Evolutionary conservation across 1,284 basidiomycete genomes (phyloP).

Genomic region (Phlebopus sp.): DNA sequence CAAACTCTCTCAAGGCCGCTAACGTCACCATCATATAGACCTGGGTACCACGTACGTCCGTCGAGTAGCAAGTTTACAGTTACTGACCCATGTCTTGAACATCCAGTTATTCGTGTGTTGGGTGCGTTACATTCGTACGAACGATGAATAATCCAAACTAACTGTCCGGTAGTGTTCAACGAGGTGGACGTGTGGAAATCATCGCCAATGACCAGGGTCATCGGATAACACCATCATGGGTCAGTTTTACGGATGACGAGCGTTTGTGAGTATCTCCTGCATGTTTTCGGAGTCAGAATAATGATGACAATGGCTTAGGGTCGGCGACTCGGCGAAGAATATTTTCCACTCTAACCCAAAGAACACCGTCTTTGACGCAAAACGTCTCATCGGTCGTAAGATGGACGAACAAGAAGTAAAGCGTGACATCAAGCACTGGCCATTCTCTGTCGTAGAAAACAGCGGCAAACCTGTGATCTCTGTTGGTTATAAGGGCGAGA

Average conservation of each 20-base stretch:
- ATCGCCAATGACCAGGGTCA: slow-evolving; percentile 98
- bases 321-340: slow-evolving; percentile 80
- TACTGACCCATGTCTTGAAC: slow-evolving; percentile 23
- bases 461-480: slow-evolving; percentile 84
- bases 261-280: slow-evolving; percentile 61
- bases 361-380: slow-evolving; percentile 97
- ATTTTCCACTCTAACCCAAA: slow-evolving; percentile 81
- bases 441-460: slow-evolving; percentile 80
- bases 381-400: slow-evolving; percentile 93
- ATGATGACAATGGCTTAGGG: slow-evolving; percentile 36
- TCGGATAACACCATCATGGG: slow-evolving; percentile 96
- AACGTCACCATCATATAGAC: slow-evolving; percentile 43
- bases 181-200: slow-evolving; percentile 91
- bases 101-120: slow-evolving; percentile 73
- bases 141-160: neutral
- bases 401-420: slow-evolving; percentile 76
- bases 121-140: slow-evolving; percentile 38
- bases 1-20: slow-evolving; percentile 6
- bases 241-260: slow-evolving; percentile 88
- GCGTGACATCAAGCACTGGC: slow-evolving; percentile 86
- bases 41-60: slow-evolving; percentile 72
- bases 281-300: neutral
- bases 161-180: slow-evolving; percentile 69
- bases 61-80: slow-evolving; percentile 1
- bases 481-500: slow-evolving; percentile 84